Conservation (phyloP, 2,329 filamentous ascomycete species). For the Mycosphaerella sp. region DNA sequence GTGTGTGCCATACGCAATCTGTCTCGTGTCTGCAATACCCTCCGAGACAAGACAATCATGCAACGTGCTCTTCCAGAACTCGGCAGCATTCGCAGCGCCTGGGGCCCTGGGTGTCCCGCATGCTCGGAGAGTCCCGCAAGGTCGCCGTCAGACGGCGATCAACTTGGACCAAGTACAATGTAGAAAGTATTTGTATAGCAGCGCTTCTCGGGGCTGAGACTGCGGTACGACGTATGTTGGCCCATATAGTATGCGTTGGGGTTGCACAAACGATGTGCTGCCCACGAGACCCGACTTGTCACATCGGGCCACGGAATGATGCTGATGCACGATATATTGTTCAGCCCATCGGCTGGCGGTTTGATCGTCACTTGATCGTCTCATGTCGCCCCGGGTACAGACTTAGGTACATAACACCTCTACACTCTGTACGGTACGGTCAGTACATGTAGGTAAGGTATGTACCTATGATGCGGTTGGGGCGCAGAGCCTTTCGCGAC, state of each 20-base stretch:
- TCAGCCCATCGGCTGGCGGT: conserved; percentile 5
- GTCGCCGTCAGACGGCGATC: conserved; percentile 1
- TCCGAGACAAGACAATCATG: no score
- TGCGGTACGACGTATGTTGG: conserved; percentile 9
- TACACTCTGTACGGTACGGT: no score
- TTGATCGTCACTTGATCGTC: conserved; percentile 7
- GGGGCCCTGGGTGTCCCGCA: no score
- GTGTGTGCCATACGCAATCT: no score
- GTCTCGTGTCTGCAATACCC: no score
- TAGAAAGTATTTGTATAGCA: no score
- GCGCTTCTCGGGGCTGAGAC: conserved; percentile 5
- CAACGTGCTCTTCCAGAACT: no score
- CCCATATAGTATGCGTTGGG: neutral
- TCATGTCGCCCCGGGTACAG: neutral
- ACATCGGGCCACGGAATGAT: conserved; percentile 1
- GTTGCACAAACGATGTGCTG: conserved; percentile 9
- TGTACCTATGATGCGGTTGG: conserved; percentile 9
- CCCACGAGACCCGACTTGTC: conserved; percentile 18
- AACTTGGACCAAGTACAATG: no score
- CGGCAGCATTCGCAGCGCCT: no score
- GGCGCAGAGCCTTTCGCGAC: conserved; percentile 18
- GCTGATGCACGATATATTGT: conserved; percentile 14
- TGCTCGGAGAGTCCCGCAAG: conserved; percentile 1
- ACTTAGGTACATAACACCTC: no score
- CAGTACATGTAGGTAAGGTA: no score